phyloP scores from a whole-genome alignment of 768 basidiomycete genomes.

The Lactarius hatsudake region DNA sequence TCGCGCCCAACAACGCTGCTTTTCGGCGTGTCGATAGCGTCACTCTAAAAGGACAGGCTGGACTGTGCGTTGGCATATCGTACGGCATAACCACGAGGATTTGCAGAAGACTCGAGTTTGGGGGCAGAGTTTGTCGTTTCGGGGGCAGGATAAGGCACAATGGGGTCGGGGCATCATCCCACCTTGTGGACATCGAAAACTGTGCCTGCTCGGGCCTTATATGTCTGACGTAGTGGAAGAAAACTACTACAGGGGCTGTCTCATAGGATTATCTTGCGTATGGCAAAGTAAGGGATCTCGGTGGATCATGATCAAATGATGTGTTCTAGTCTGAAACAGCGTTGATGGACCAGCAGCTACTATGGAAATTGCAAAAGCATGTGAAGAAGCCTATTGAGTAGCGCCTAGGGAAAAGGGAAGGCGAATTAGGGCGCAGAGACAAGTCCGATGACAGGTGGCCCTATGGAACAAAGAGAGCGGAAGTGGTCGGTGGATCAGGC shows the following conservation, averaged over 20 bases:
- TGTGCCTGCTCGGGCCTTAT: background rate
- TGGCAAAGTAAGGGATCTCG: background rate
- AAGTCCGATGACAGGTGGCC: conserved; percentile 14
- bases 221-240: background rate
- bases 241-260: background rate
- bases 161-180: background rate
- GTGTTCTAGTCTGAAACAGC: background rate
- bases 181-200: background rate
- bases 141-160: background rate
- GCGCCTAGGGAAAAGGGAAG: background rate
- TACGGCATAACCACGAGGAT: background rate
- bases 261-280: background rate
- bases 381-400: background rate
- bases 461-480: background rate
- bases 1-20: background rate
- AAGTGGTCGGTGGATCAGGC: background rate
- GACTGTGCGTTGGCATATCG: background rate
- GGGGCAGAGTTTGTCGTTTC: too few species aligned
- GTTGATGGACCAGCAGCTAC: background rate
- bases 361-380: background rate
- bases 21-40: background rate
- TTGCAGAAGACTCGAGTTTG: background rate
- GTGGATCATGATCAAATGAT: conserved; percentile 1
- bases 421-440: conserved; percentile 10
- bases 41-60: background rate